Conservation (phyloP, 2,329 filamentous ascomycete genomes). For the Chrysoporthe cubensis region DNA sequence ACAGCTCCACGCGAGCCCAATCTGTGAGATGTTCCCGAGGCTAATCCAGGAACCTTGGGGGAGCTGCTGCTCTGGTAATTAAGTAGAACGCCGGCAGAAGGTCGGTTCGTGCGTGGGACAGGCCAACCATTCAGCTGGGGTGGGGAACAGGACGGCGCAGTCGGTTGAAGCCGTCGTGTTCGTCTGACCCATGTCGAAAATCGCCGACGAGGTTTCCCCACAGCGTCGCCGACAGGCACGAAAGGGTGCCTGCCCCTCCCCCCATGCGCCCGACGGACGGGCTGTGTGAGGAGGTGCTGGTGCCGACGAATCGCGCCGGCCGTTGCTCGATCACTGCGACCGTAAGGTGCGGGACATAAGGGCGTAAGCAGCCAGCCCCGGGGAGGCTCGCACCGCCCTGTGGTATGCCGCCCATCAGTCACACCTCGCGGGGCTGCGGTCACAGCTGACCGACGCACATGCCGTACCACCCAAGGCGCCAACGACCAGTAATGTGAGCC, state of each 20-base stretch:
- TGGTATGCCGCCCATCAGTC: conserved; percentile 15
- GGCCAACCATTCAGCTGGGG: conserved; percentile 5
- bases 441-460: conserved; percentile 10
- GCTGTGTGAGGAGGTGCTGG: no score
- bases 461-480: neutral
- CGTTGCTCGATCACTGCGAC: neutral
- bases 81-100: conserved; percentile 9
- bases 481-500: conserved; percentile 14
- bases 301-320: no score
- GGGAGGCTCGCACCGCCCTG: neutral
- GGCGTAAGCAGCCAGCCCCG: neutral
- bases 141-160: conserved; percentile 1
- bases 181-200: conserved; percentile 19
- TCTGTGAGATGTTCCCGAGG: conserved; percentile 16
- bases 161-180: conserved; percentile 27
- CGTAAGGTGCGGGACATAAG: neutral
- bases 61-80: neutral
- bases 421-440: conserved; percentile 15
- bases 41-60: neutral
- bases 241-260: neutral
- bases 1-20: conserved; percentile 11
- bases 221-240: neutral
- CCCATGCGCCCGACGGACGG: neutral
- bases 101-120: conserved; percentile 9
- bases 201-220: conserved; percentile 7